Conservation (phyloP, 352 stramenopile species). For the Phytophthora hybrid region DNA sequence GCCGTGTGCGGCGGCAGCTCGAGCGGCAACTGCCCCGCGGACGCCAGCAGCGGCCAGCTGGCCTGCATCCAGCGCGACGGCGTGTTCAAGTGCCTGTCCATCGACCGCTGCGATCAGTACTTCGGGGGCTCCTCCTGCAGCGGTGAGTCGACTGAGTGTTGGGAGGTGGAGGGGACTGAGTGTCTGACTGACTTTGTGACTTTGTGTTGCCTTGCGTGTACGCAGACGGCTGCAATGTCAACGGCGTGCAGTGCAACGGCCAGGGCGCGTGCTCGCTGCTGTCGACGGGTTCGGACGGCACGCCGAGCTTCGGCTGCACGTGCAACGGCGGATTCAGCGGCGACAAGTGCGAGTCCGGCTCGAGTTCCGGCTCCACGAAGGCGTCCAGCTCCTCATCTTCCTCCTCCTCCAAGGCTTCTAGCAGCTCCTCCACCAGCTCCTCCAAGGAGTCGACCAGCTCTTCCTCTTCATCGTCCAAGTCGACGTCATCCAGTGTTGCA, state of each 20-base stretch:
- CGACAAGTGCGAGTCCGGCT: constrained; percentile 53
- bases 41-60: constrained; percentile 66
- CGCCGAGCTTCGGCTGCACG: constrained; percentile 62
- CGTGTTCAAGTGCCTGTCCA: constrained; percentile 86
- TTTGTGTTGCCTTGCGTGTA: background rate
- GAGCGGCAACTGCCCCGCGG: constrained; percentile 66
- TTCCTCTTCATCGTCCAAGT: constrained; percentile 14
- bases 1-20: constrained; percentile 57
- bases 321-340: constrained; percentile 81
- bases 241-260: constrained; percentile 73
- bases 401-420: constrained; percentile 3
- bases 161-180: background rate
- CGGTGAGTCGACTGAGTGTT: constrained; percentile 33
- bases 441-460: constrained; percentile 13
- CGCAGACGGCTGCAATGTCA: constrained; percentile 47
- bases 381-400: constrained; percentile 7
- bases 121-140: constrained; percentile 64
- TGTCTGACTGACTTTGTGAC: constrained; percentile 5
- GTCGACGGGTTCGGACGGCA: constrained; percentile 29
- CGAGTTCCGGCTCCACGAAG: constrained; percentile 18
- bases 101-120: constrained; percentile 80
- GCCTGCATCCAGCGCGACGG: constrained; percentile 70
- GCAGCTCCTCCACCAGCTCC: constrained; percentile 6
- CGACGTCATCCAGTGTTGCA: constrained; percentile 20
- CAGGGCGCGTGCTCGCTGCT: constrained; percentile 65